phyloP scores from a whole-genome alignment of 345 rosid genomes.

The Bruguiera gymnorhiza region DNA sequence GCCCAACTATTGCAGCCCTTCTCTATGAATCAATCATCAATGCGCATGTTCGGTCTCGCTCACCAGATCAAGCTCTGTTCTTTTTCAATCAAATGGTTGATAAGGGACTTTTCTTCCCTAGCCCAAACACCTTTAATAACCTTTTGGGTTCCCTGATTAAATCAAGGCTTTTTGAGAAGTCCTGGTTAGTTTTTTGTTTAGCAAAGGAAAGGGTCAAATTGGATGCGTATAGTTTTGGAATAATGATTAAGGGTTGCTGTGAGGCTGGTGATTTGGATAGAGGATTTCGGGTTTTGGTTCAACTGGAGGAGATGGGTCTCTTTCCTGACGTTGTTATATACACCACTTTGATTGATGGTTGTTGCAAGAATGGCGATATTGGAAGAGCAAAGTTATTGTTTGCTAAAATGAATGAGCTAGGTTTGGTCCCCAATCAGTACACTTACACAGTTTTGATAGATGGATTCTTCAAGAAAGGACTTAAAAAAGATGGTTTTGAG shows the following conservation, averaged over 20 bases:
- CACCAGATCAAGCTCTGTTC: conserved; percentile 36
- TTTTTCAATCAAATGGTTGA: conserved; percentile 49
- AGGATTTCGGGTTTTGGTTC: conserved; percentile 43
- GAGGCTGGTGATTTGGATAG: conserved; percentile 45
- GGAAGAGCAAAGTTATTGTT: conserved; percentile 54
- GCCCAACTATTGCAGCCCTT: conserved; percentile 16
- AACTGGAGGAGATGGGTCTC: conserved; percentile 46
- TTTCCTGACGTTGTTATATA: conserved; percentile 59
- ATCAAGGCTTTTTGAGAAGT: conserved; percentile 37
- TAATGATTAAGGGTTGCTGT: conserved; percentile 71
- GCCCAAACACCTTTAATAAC: conserved; percentile 43
- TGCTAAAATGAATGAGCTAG: conserved; percentile 42
- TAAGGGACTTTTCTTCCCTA: conserved; percentile 36
- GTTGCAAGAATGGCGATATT: conserved; percentile 62
- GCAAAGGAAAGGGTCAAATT: conserved; percentile 29
- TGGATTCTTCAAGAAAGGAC: conserved; percentile 65
- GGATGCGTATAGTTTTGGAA: conserved; percentile 67
- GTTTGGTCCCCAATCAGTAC: conserved; percentile 64
- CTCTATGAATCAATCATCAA: conserved; percentile 52
- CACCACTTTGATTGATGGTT: conserved; percentile 79
- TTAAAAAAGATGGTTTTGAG: conserved; percentile 50
- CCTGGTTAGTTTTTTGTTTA: conserved; percentile 43
- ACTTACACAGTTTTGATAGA: conserved; percentile 69
- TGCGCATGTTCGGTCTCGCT: conserved; percentile 44
- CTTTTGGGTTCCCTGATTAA: conserved; percentile 40